A percentile compares a stretch with the other conserved stretches of the same genome.
Evolutionary conservation across 805 yeast species (phyloP).

Genomic region (Candida odintsovae): DNA sequence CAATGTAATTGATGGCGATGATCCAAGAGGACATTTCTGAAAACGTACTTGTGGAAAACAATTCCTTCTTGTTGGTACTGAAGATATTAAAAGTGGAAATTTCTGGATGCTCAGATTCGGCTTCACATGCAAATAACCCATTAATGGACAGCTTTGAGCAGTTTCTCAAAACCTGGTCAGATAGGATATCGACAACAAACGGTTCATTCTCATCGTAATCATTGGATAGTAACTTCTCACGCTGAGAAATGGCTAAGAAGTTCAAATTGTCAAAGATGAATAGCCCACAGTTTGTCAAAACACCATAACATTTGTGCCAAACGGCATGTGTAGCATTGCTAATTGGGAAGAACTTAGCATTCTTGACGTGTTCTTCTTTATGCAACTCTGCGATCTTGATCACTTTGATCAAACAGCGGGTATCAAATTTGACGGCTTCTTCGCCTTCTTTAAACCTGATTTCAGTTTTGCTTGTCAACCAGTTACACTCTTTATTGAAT

Average conservation of each 20-base stretch:
- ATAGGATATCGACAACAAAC: constrained; percentile 26
- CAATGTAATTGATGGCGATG: constrained; percentile 44
- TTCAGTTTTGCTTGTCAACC: constrained; percentile 24
- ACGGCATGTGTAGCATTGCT: constrained; percentile 21
- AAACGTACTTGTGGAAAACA: constrained; percentile 36
- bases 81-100: constrained; percentile 31
- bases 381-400: constrained; percentile 35
- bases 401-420: constrained; percentile 24
- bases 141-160: constrained; percentile 30
- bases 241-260: constrained; percentile 23
- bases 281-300: constrained; percentile 46
- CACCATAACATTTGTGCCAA: constrained; percentile 42
- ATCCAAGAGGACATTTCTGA: constrained; percentile 57
- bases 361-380: constrained; percentile 32
- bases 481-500: constrained; percentile 23
- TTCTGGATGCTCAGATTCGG: constrained; percentile 9
- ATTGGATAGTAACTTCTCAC: constrained; percentile 23
- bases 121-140: constrained; percentile 35
- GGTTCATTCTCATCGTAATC: constrained; percentile 20
- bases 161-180: constrained; percentile 20
- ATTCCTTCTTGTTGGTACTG: constrained; percentile 33
- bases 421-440: constrained; percentile 1
- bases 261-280: constrained; percentile 38
- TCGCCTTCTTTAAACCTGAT: constrained; percentile 2
- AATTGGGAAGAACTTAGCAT: constrained; percentile 27